These are phyloP conservation scores for Aspergillus texensis DNA, from an alignment of 2,329 filamentous ascomycete genomes.

Conservation along the genomic window DNA sequence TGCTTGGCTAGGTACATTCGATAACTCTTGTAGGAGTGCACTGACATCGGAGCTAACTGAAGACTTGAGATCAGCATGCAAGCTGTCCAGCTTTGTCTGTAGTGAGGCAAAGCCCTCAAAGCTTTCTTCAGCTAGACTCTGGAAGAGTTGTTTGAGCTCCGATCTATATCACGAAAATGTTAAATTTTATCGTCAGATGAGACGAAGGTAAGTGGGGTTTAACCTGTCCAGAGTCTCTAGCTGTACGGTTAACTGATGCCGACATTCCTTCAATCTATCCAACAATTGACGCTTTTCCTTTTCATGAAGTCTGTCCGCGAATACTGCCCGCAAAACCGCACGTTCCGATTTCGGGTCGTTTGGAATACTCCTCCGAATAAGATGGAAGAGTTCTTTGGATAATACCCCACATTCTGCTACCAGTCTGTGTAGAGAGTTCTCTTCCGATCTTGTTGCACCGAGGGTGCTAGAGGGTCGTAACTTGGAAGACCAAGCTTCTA, in stretches of 20 bases:
- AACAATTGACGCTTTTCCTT: background rate
- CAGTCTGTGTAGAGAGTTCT: background rate
- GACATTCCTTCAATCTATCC: background rate
- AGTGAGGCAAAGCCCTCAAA: no score
- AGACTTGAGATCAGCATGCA: no score
- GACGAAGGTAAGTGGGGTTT: background rate
- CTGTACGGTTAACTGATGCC: background rate
- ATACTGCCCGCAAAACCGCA: background rate
- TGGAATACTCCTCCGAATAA: no score
- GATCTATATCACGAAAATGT: background rate
- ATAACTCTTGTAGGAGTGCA: no score
- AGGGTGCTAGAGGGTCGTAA: background rate
- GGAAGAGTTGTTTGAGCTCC: background rate
- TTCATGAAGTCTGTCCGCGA: background rate
- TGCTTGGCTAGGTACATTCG: no score
- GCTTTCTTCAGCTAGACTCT: no score
- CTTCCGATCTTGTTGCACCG: background rate
- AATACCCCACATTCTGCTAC: background rate
- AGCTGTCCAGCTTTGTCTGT: no score
- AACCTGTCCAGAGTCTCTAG: background rate
- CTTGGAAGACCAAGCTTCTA: background rate
- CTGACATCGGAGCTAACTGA: no score
- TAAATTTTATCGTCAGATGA: no score
- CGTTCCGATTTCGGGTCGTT: background rate
- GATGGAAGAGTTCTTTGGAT: background rate